phyloP scores from a whole-genome alignment of 2,329 filamentous ascomycete species.

The Rhinocladiella mackenziei region DNA sequence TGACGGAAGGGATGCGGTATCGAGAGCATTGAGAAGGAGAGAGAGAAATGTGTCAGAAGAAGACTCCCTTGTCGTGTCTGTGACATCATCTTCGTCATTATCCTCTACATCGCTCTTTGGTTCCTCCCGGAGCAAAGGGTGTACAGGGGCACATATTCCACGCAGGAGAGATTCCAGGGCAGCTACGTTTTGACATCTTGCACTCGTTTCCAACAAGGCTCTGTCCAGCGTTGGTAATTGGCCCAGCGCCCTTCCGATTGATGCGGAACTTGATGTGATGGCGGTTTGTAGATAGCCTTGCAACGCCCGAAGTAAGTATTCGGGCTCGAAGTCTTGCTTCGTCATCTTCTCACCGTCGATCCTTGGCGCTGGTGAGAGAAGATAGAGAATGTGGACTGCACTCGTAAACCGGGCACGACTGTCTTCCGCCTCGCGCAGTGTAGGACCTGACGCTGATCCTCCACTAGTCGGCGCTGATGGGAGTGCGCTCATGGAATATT shows the following conservation, averaged over 20 bases:
- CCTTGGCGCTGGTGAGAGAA: slow-evolving; percentile 66
- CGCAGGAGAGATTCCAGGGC: slow-evolving; percentile 76
- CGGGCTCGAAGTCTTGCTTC: slow-evolving; percentile 57
- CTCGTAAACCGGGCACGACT: slow-evolving; percentile 68
- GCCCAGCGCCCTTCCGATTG: slow-evolving; percentile 69
- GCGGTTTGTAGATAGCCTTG: slow-evolving; percentile 79
- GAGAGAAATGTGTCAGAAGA: slow-evolving; percentile 54
- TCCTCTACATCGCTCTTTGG: slow-evolving; percentile 28
- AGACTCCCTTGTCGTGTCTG: slow-evolving; percentile 17
- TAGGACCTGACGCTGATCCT: slow-evolving; percentile 32
- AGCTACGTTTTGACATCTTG: slow-evolving; percentile 85
- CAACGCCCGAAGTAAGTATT: slow-evolving; percentile 68
- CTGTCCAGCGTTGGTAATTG: slow-evolving; percentile 78
- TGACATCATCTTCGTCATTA: slow-evolving; percentile 7
- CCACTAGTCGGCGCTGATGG: slow-evolving; percentile 31
- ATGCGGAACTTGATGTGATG: slow-evolving; percentile 71
- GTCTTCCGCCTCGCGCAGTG: slow-evolving; percentile 65
- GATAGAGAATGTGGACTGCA: slow-evolving; percentile 71
- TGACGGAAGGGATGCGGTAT: slow-evolving; percentile 79
- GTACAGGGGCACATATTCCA: slow-evolving; percentile 61
- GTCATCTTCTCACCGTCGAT: slow-evolving; percentile 38
- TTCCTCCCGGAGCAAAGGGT: slow-evolving; percentile 56
- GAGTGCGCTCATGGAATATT: slow-evolving; percentile 70
- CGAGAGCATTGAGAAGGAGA: slow-evolving; percentile 70
- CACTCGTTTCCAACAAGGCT: slow-evolving; percentile 74